Conservation (phyloP, 306 rosid species). For the Arachis hypogaea region DNA sequence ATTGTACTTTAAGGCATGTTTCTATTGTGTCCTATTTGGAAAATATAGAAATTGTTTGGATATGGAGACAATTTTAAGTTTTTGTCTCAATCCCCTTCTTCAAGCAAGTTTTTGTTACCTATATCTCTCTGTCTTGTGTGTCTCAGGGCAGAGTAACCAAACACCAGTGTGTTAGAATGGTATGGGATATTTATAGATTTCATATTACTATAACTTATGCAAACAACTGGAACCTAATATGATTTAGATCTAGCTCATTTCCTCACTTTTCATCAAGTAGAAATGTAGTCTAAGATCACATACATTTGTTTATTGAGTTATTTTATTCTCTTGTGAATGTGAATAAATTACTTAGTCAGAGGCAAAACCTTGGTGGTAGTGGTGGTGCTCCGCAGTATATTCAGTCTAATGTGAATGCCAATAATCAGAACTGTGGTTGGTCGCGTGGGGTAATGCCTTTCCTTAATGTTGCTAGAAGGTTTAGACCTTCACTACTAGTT, state of each 20-base stretch:
- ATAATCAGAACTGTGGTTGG: conserved; percentile 42
- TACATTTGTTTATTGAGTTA: neutral
- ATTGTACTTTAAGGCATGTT: too few relatives aligned
- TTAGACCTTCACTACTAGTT: conserved; percentile 68
- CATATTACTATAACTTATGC: neutral
- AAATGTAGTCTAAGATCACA: neutral
- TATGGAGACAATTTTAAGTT: too few relatives aligned
- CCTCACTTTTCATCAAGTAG: neutral
- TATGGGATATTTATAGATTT: too few relatives aligned
- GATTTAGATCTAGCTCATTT: neutral
- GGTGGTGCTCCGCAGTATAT: conserved; percentile 42
- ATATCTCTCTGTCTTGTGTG: too few relatives aligned
- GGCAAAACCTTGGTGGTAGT: conserved; percentile 38
- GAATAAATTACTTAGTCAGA: conserved; percentile 48
- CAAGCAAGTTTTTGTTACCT: neutral
- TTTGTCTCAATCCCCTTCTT: neutral
- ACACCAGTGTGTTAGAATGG: too few relatives aligned
- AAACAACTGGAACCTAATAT: neutral
- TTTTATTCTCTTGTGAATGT: neutral
- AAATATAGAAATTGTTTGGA: too few relatives aligned
- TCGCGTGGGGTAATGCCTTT: conserved; percentile 56
- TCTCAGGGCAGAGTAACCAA: too few relatives aligned
- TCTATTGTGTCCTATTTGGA: too few relatives aligned
- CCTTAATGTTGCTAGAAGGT: conserved; percentile 71
- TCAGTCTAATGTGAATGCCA: conserved; percentile 22